These are phyloP conservation scores for Lentinula raphanica DNA, from an alignment of 768 basidiomycete genomes.

Conservation along the genomic window DNA sequence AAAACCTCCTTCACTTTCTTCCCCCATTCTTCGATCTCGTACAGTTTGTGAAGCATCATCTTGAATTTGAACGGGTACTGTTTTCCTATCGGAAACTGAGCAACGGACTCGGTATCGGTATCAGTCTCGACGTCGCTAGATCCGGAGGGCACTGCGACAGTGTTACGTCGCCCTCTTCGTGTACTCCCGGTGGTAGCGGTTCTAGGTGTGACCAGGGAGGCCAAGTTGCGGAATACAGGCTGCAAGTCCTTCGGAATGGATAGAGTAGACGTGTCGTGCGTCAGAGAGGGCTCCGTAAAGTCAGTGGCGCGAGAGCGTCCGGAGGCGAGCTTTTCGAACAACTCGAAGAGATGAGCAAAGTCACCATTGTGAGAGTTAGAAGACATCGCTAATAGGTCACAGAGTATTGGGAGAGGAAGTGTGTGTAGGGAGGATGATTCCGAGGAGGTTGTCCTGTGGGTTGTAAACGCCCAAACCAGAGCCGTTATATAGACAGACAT, in stretches of 20 bases:
- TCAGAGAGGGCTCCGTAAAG: constrained; percentile 10
- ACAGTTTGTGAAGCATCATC: constrained; percentile 63
- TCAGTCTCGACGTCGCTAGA: constrained; percentile 16
- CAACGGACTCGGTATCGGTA: constrained; percentile 23
- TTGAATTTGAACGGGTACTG: constrained; percentile 60
- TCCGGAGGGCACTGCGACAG: constrained; percentile 4
- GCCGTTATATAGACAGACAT: neutral
- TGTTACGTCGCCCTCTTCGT: constrained; percentile 18
- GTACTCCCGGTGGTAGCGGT: neutral
- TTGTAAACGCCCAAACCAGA: neutral
- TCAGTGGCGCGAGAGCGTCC: constrained; percentile 28
- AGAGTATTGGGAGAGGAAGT: neutral
- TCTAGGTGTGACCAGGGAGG: constrained; percentile 13
- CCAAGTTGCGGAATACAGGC: constrained; percentile 24
- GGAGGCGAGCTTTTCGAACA: constrained; percentile 50
- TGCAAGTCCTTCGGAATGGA: constrained; percentile 32
- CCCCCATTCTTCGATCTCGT: constrained; percentile 54
- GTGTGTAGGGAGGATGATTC: no score
- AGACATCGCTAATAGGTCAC: constrained; percentile 2
- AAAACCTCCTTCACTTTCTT: constrained; percentile 49
- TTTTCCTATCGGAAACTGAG: constrained; percentile 40
- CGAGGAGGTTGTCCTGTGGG: neutral
- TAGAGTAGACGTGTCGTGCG: constrained; percentile 23
- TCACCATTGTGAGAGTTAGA: constrained; percentile 37
- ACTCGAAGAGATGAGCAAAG: constrained; percentile 46